Evolutionary conservation across 164 flowering plant species (phyloP).

Genomic region (Stephania cephalantha): DNA sequence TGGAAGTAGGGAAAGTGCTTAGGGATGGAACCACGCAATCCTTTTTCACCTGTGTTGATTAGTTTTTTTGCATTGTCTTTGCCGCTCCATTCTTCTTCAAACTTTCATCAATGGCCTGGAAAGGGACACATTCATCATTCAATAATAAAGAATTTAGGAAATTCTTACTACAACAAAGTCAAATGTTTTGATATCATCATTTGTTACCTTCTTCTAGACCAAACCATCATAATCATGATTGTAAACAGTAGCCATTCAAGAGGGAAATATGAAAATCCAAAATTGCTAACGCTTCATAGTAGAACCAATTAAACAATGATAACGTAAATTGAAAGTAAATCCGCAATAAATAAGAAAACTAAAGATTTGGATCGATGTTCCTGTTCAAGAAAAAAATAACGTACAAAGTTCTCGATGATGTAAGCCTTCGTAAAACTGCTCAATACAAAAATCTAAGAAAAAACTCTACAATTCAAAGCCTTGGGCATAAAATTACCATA

Average conservation of each 20-base stretch:
- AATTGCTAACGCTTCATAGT: neutral
- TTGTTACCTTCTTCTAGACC: neutral
- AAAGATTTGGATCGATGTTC: neutral
- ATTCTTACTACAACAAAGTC: neutral
- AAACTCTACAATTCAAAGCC: neutral
- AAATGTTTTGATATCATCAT: too few species aligned
- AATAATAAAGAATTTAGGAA: neutral
- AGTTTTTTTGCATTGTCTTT: constrained; percentile 82
- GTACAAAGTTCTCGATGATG: too few species aligned
- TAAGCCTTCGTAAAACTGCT: neutral
- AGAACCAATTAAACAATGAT: neutral
- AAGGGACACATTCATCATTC: constrained; percentile 6
- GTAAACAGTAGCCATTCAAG: neutral
- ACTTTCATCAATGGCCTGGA: constrained; percentile 95
- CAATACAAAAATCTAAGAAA: neutral
- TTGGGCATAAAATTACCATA: neutral
- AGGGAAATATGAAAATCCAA: neutral
- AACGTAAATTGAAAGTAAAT: too few species aligned
- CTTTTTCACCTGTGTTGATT: constrained; percentile 71
- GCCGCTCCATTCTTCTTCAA: constrained; percentile 91
- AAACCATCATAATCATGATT: too few species aligned
- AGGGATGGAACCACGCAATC: constrained; percentile 77
- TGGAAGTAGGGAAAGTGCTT: constrained; percentile 88
- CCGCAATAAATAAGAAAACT: neutral
- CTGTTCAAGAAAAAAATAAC: too few species aligned